These are phyloP conservation scores for Spatholobus suberectus DNA, from an alignment of 306 rosid species.

Conservation along the genomic window DNA sequence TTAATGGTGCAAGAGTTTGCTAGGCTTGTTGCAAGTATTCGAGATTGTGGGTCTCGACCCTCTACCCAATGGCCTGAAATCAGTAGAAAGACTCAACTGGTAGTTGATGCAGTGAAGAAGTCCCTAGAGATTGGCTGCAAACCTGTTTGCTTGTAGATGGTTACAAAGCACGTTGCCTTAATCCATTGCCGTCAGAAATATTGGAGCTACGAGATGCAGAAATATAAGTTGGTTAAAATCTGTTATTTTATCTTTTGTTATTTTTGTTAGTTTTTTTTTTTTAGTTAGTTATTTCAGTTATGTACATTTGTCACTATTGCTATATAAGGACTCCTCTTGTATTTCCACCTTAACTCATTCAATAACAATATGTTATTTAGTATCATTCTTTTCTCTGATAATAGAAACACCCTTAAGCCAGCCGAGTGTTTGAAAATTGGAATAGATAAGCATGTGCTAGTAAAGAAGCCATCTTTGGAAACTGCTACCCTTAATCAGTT, in stretches of 20 bases:
- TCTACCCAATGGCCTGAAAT: conserved; percentile 67
- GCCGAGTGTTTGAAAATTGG: background rate
- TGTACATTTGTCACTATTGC: too few relatives aligned
- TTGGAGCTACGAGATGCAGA: too few relatives aligned
- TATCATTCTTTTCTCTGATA: too few relatives aligned
- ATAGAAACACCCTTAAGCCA: background rate
- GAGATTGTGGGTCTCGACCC: conserved; percentile 49
- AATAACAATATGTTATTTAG: too few relatives aligned
- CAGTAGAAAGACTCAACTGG: conserved; percentile 70
- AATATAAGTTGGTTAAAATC: too few relatives aligned
- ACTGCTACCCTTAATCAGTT: background rate
- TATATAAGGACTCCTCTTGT: too few relatives aligned
- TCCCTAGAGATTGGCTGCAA: conserved; percentile 68
- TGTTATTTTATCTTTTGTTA: too few relatives aligned
- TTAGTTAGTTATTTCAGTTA: too few relatives aligned
- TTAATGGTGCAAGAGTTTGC: conserved; percentile 75
- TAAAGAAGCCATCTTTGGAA: background rate
- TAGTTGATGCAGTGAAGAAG: conserved; percentile 72
- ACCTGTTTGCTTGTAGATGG: conserved; percentile 57
- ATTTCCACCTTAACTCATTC: too few relatives aligned
- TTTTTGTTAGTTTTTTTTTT: too few relatives aligned
- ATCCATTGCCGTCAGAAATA: background rate
- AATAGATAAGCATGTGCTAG: background rate
- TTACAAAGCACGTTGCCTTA: background rate
- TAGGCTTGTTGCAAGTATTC: conserved; percentile 52